A percentile compares a stretch with the other conserved stretches of the same genome.
phyloP scores from a whole-genome alignment of 192 early-diverging fungal species.

The Backusella circina region DNA sequence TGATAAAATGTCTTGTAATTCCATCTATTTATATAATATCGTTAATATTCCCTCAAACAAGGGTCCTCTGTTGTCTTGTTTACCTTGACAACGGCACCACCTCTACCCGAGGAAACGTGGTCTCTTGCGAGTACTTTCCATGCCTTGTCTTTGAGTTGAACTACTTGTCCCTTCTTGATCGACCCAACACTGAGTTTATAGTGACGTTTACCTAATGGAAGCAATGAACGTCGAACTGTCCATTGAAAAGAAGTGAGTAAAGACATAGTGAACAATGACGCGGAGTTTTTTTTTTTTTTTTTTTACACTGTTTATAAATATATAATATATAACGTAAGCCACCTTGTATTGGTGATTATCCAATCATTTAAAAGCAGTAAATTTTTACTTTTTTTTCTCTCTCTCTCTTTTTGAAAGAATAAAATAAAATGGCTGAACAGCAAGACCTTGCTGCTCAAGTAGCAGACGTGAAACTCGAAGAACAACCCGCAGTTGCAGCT shows the following conservation, averaged over 20 bases:
- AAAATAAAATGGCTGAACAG: neutral
- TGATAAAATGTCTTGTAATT: slow-evolving; percentile 64
- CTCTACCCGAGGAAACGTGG: slow-evolving; percentile 66
- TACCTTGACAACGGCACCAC: slow-evolving; percentile 59
- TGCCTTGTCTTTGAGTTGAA: slow-evolving; percentile 64
- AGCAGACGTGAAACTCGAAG: slow-evolving; percentile 8
- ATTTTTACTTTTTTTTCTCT: neutral
- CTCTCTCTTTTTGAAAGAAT: neutral
- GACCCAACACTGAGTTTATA: slow-evolving; percentile 49
- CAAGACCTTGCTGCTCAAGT: neutral
- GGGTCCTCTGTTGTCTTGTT: neutral
- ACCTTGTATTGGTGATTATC: neutral
- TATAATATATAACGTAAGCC: neutral
- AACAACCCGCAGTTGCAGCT: slow-evolving; percentile 18
- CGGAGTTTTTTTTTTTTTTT: neutral
- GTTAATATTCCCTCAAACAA: neutral
- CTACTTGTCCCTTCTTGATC: slow-evolving; percentile 64
- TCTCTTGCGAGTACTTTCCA: slow-evolving; percentile 63
- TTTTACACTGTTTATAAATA: neutral
- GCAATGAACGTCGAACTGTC: neutral
- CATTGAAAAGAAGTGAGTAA: slow-evolving; percentile 12
- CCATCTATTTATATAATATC: slow-evolving; percentile 45
- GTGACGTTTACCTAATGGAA: slow-evolving; percentile 28
- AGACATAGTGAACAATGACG: neutral
- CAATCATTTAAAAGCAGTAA: slow-evolving; percentile 1